A percentile compares a stretch with the other conserved stretches of the same genome.
Conservation (phyloP, 148 eudicot species). For the Diospyros lotus region DNA sequence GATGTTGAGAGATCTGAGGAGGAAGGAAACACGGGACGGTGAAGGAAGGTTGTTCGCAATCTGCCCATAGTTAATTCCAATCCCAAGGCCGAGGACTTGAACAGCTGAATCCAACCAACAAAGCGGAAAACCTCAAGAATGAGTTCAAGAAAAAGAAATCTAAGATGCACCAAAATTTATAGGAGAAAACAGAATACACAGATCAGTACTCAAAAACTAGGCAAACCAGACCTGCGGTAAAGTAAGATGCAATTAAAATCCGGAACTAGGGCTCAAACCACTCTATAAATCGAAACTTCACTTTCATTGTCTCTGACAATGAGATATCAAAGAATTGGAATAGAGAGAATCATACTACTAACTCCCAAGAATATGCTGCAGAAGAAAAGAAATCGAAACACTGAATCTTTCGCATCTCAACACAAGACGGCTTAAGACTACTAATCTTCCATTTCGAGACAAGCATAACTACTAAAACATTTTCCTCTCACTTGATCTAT, state of each 20-base stretch:
- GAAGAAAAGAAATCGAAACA: not conserved
- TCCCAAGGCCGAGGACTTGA: slow-evolving; percentile 29
- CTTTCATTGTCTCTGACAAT: not conserved
- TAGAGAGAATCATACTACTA: not conserved
- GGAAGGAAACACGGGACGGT: slow-evolving; percentile 43
- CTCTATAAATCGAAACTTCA: slow-evolving; percentile 3
- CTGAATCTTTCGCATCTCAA: slow-evolving; percentile 3
- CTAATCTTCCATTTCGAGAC: not conserved
- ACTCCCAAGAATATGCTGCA: slow-evolving; percentile 3
- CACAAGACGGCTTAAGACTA: too few species aligned
- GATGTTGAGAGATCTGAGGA: slow-evolving; percentile 51
- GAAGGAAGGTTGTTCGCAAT: slow-evolving; percentile 85
- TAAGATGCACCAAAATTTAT: not conserved
- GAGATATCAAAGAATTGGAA: not conserved
- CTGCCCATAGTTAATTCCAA: slow-evolving; percentile 90
- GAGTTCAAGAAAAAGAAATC: not conserved
- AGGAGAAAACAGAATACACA: not conserved
- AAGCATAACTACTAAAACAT: not conserved
- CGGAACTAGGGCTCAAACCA: not conserved
- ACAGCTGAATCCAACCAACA: slow-evolving; percentile 33
- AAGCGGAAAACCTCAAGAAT: not conserved
- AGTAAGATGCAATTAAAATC: not conserved
- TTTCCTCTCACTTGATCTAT: too few species aligned
- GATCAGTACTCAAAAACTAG: not conserved
- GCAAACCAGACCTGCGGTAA: not conserved